phyloP scores from a whole-genome alignment of 225 moss, liverwort and hornwort genomes.

The Sphagnum tenellum region DNA sequence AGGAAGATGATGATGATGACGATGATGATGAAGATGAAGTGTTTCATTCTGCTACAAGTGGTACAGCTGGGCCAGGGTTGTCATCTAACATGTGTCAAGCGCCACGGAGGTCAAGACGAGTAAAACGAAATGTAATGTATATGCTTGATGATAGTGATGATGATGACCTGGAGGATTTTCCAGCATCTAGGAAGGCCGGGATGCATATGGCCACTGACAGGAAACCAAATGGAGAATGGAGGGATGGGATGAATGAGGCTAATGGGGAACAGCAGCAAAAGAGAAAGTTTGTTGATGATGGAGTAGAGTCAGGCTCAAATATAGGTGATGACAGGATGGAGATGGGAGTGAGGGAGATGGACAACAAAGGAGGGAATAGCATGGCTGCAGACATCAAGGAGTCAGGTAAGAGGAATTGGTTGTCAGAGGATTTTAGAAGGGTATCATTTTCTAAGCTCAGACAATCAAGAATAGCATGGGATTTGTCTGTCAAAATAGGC shows the following conservation, averaged over 20 bases:
- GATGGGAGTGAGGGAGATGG: too few species aligned
- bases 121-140: slow-evolving; percentile 42
- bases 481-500: too few species aligned
- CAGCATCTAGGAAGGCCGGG: slow-evolving; percentile 17
- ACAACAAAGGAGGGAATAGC: too few species aligned
- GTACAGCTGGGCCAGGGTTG: slow-evolving; percentile 7
- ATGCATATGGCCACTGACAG: slow-evolving; percentile 6
- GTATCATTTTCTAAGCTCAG: slow-evolving; percentile 18
- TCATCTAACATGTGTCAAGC: not conserved
- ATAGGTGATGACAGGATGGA: too few species aligned
- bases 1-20: slow-evolving; percentile 13
- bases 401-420: not conserved
- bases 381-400: too few species aligned
- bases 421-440: slow-evolving; percentile 30
- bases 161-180: slow-evolving; percentile 26
- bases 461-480: too few species aligned
- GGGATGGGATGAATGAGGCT: slow-evolving; percentile 18
- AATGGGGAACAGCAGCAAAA: slow-evolving; percentile 36
- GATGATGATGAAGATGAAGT: slow-evolving; percentile 31
- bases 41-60: not conserved
- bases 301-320: too few species aligned
- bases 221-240: slow-evolving; percentile 8
- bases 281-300: slow-evolving; percentile 20
- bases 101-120: slow-evolving; percentile 39
- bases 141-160: slow-evolving; percentile 41